Conservation (phyloP, 495 filamentous ascomycete genomes). For the Chlorociboria aeruginascens region DNA sequence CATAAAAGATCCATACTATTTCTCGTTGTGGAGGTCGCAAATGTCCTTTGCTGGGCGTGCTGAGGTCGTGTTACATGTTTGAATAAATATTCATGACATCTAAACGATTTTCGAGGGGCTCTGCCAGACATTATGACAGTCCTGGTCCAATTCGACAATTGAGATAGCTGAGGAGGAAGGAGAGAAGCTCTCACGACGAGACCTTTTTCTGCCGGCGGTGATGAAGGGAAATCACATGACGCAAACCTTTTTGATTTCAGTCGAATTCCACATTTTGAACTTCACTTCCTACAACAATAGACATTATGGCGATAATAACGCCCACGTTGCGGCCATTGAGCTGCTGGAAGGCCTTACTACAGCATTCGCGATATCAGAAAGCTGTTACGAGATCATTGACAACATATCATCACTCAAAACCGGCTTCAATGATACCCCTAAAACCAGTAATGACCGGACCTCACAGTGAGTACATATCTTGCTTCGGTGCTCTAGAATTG, state of each 20-base stretch:
- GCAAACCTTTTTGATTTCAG: slow-evolving; percentile 11
- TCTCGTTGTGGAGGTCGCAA: slow-evolving; percentile 10
- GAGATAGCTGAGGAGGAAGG: background rate
- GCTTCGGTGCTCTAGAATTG: no score
- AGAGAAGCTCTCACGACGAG: background rate
- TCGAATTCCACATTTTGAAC: slow-evolving; percentile 5
- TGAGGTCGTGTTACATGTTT: background rate
- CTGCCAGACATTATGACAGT: slow-evolving; percentile 4
- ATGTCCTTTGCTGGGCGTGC: slow-evolving; percentile 2
- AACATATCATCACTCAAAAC: slow-evolving; percentile 17
- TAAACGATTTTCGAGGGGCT: background rate
- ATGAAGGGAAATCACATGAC: slow-evolving; percentile 12
- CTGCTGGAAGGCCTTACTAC: slow-evolving; percentile 50
- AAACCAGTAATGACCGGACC: slow-evolving; percentile 9
- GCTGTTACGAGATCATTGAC: slow-evolving; percentile 12
- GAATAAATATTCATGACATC: slow-evolving; percentile 5
- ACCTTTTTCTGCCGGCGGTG: background rate
- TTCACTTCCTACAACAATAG: slow-evolving; percentile 8
- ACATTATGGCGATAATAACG: slow-evolving; percentile 46
- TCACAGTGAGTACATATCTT: slow-evolving; percentile 11
- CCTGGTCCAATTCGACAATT: background rate
- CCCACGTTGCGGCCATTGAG: slow-evolving; percentile 51
- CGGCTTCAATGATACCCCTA: slow-evolving; percentile 11
- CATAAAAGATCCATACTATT: slow-evolving; percentile 6
- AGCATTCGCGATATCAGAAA: slow-evolving; percentile 29